Base-by-base conservation (phyloP, 2,329 filamentous ascomycete species). In the Capronia epimyces region DNA sequence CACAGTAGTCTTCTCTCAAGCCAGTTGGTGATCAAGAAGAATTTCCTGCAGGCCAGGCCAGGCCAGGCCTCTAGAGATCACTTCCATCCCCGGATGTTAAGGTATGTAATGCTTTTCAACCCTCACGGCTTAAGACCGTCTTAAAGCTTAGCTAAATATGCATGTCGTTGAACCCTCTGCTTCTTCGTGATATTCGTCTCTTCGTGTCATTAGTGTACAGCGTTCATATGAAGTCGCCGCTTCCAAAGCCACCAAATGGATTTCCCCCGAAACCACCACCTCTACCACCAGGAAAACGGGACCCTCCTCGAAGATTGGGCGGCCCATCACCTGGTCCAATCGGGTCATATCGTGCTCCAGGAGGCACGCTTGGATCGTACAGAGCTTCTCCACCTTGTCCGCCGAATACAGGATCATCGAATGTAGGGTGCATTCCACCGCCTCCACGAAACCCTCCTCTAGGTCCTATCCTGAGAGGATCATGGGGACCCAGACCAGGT, bases 401-500 rank as follows among this genome's bases (percentile, higher is more conserved):
- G 4, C 77, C 78, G 65, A 95, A 95, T 42, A 96, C 69, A 5
- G 88, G 89, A 64, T 97, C 90, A 62, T 95, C 89, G 66, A 95
- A 93, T 0, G 90, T 95, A 1, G 93, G 93, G 68, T 96, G 87
- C 93, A 98, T 98, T 1, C 93, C 93, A 10, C 85, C 82, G 9
- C 78, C 78, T 16, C 82, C 79, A 12, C 81, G 79, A 3, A 82
- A 68, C 0, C 80, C 77, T 42, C 79, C 76, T 20, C 77, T 75
- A 24, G 80, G 79, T 5, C 82, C 79, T 49, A 88, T 80, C 25
- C 86, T 74, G 2, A 96, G 70, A 10, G 91, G 89, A 67, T 96
- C 90, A 61, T 89, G 75, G 0, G 90, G 90, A 0, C 89, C 90
- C 0, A 98, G 72, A 0, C 88, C 88, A 8, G 84, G 84, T 1